A percentile compares a stretch with the other conserved stretches of the same genome.
Evolutionary conservation across 306 rosid species (phyloP).

Genomic region (Fragaria iinumae): DNA sequence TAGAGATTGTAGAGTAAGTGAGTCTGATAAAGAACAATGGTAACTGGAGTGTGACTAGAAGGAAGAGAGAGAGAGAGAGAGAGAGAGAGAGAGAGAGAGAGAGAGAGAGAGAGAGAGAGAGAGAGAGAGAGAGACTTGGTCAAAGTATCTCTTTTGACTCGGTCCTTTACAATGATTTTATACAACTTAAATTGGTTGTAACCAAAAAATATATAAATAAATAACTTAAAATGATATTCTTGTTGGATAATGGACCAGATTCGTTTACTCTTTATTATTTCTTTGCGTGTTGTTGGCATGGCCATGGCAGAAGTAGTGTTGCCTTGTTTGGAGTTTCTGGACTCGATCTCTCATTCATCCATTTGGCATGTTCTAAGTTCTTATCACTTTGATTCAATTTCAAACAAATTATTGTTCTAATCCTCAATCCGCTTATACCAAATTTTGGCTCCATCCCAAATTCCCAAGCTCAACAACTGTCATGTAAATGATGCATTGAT

Average conservation of each 20-base stretch:
- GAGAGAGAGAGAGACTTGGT: constrained; percentile 14
- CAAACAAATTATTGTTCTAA: constrained; percentile 12
- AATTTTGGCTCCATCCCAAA: background rate
- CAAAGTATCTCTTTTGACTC: constrained; percentile 29
- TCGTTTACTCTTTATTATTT: background rate
- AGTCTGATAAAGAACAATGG: background rate
- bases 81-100: constrained; percentile 4
- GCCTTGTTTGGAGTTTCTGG: constrained; percentile 4
- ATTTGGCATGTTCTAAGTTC: constrained; percentile 13
- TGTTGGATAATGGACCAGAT: background rate
- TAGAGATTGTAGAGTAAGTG: too few relatives aligned
- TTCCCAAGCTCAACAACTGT: background rate
- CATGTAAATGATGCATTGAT: background rate
- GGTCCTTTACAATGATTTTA: background rate
- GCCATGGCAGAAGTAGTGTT: too few relatives aligned
- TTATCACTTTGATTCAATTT: background rate
- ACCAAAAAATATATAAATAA: too few relatives aligned
- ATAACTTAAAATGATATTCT: background rate
- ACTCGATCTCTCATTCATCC: constrained; percentile 17
- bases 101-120: too few relatives aligned
- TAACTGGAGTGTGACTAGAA: background rate
- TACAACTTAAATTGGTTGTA: too few relatives aligned
- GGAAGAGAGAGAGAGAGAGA: too few relatives aligned
- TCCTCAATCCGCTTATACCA: background rate
- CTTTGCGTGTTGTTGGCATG: background rate